phyloP scores from a whole-genome alignment of 2,329 filamentous ascomycete species.

The Paecilomyces sp. region DNA sequence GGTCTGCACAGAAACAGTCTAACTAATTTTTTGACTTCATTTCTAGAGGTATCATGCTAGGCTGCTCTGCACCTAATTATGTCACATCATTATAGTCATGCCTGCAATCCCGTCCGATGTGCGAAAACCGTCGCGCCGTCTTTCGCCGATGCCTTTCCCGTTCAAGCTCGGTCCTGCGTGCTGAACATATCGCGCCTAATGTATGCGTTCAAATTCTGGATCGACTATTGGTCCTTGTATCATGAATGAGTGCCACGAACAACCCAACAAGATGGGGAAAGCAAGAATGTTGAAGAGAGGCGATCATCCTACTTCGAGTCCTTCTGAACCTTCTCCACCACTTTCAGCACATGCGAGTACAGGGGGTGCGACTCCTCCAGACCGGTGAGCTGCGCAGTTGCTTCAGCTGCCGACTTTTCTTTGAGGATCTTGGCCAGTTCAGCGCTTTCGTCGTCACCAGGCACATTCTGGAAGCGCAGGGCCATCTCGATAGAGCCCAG shows the following conservation, averaged over 20 bases:
- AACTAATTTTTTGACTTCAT: not conserved
- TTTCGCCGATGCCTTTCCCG: slow-evolving; percentile 25
- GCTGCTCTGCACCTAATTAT: slow-evolving; percentile 13
- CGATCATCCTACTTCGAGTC: slow-evolving; percentile 29
- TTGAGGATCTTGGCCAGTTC: slow-evolving; percentile 83
- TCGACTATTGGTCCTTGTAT: not conserved
- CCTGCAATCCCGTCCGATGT: slow-evolving; percentile 10
- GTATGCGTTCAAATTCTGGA: not conserved
- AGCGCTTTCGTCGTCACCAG: slow-evolving; percentile 81
- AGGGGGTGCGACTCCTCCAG: slow-evolving; percentile 71
- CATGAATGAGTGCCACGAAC: not conserved
- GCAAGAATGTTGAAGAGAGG: not conserved
- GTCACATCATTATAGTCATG: slow-evolving; percentile 7
- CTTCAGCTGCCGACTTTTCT: slow-evolving; percentile 62
- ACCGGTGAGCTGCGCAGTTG: slow-evolving; percentile 74
- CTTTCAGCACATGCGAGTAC: slow-evolving; percentile 64
- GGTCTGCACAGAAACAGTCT: not conserved
- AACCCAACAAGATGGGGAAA: not conserved
- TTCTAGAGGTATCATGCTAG: not conserved
- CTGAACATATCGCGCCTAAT: not conserved
- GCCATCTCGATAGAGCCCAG: slow-evolving; percentile 83
- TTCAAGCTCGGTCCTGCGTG: not conserved
- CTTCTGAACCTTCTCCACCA: slow-evolving; percentile 75
- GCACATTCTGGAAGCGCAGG: slow-evolving; percentile 90
- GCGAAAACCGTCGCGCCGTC: slow-evolving; percentile 17